These are phyloP conservation scores for Aureobasidium melanogenum DNA, from an alignment of 2,329 filamentous ascomycete genomes.

Conservation along the genomic window DNA sequence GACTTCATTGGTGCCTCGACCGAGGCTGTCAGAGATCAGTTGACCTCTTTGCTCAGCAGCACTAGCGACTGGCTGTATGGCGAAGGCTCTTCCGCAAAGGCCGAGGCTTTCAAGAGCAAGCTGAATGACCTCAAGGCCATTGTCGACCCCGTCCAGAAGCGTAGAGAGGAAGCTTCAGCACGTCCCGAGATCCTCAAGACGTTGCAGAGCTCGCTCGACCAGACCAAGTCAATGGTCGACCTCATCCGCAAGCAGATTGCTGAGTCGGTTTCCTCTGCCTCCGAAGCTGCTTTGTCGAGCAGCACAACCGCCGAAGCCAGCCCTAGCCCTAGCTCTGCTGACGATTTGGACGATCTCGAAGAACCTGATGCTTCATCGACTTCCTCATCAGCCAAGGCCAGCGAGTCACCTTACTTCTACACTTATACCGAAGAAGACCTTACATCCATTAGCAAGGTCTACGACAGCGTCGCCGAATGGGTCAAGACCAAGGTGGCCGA, in stretches of 20 bases:
- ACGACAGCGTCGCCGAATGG: slow-evolving; percentile 61
- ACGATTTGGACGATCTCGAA: slow-evolving; percentile 64
- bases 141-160: slow-evolving; percentile 65
- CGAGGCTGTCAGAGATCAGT: slow-evolving; percentile 53
- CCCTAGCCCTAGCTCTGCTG: slow-evolving; percentile 39
- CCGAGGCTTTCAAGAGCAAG: slow-evolving; percentile 65
- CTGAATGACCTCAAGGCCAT: slow-evolving; percentile 70
- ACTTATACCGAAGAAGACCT: slow-evolving; percentile 69
- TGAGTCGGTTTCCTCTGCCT: slow-evolving; percentile 40
- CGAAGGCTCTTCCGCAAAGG: slow-evolving; percentile 67
- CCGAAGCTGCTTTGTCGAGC: slow-evolving; percentile 31
- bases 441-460: slow-evolving; percentile 51
- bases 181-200: slow-evolving; percentile 61
- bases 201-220: slow-evolving; percentile 62
- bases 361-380: slow-evolving; percentile 51
- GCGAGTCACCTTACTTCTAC: slow-evolving; percentile 46
- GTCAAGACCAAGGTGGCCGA: slow-evolving; percentile 60
- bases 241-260: slow-evolving; percentile 66
- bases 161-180: slow-evolving; percentile 61
- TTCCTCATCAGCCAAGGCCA: slow-evolving; percentile 28
- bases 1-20: slow-evolving; percentile 66
- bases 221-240: slow-evolving; percentile 60
- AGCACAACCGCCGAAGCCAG: slow-evolving; percentile 31
- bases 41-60: slow-evolving; percentile 59
- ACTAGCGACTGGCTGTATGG: slow-evolving; percentile 87